These are phyloP conservation scores for Erigeron philadelphicus DNA, from an alignment of 140 eudicot species.

Conservation along the genomic window DNA sequence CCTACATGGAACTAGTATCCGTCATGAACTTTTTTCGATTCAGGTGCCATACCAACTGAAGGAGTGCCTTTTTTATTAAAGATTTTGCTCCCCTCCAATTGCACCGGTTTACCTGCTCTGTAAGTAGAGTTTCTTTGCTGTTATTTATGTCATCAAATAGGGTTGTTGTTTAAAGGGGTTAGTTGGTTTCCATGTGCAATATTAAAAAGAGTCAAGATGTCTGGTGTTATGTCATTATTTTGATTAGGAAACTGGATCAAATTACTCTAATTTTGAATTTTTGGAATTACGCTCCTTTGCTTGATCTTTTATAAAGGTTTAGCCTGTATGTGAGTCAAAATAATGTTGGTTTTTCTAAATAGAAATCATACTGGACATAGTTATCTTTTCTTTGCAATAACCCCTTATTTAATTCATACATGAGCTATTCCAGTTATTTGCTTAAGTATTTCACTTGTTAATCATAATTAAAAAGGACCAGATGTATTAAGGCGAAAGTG, in stretches of 20 bases:
- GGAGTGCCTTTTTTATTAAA: slow-evolving; percentile 83
- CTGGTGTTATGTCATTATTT: not conserved
- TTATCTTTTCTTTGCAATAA: not conserved
- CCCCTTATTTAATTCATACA: not conserved
- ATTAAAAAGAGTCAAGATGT: not conserved
- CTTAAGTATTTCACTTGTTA: slow-evolving; percentile 13
- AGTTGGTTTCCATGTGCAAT: not conserved
- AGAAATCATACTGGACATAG: not conserved
- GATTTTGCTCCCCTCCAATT: slow-evolving; percentile 75
- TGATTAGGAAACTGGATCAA: not conserved
- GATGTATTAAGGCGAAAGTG: slow-evolving; percentile 6
- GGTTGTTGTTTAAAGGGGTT: too few species aligned
- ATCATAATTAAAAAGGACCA: not conserved
- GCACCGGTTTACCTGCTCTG: slow-evolving; percentile 77
- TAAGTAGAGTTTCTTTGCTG: slow-evolving; percentile 43
- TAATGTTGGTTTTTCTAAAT: not conserved
- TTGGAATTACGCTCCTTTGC: too few species aligned
- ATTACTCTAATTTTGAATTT: too few species aligned
- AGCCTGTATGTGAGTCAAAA: not conserved
- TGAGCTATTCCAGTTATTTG: slow-evolving; percentile 2
- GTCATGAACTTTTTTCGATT: slow-evolving; percentile 8
- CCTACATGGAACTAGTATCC: slow-evolving; percentile 3
- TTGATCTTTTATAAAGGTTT: too few species aligned
- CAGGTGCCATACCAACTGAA: slow-evolving; percentile 93
- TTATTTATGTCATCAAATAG: too few species aligned